Evolutionary conservation across 345 rosid genomes (phyloP).

Genomic region (Fremontodendron californicum): DNA sequence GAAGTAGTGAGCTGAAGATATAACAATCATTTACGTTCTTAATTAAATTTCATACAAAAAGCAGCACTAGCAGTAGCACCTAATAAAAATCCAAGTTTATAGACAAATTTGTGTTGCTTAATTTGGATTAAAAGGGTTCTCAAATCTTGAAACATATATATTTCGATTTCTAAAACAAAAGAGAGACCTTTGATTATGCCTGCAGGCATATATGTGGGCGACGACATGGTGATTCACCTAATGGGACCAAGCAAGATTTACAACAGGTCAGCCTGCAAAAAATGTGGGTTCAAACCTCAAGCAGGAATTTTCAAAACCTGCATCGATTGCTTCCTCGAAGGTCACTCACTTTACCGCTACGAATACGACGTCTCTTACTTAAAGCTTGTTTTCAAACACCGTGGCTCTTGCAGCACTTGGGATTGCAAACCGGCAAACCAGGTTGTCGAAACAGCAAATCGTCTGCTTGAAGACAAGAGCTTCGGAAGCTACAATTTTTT

Average conservation of each 20-base stretch:
- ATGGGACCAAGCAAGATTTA: background rate
- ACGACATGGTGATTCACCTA: background rate
- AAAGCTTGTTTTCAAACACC: background rate
- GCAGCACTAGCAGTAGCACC: too few species aligned
- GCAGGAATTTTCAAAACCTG: background rate
- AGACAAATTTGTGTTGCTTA: too few species aligned
- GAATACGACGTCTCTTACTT: background rate
- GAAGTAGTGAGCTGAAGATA: too few species aligned
- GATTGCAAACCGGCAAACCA: background rate
- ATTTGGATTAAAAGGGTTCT: background rate
- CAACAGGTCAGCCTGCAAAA: background rate
- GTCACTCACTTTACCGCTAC: background rate
- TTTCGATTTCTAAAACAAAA: background rate
- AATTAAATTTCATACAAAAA: too few species aligned
- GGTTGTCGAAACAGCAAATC: background rate
- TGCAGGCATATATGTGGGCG: background rate
- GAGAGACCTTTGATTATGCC: background rate
- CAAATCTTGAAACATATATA: background rate
- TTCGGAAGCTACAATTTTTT: background rate
- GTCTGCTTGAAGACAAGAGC: background rate
- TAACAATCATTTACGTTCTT: too few species aligned
- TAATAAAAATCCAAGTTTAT: too few species aligned
- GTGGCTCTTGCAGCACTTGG: background rate
- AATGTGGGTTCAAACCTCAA: background rate
- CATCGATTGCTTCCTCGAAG: conserved; percentile 8